Conservation (phyloP, 1,139 yeast species). For the Pichia sp. region DNA sequence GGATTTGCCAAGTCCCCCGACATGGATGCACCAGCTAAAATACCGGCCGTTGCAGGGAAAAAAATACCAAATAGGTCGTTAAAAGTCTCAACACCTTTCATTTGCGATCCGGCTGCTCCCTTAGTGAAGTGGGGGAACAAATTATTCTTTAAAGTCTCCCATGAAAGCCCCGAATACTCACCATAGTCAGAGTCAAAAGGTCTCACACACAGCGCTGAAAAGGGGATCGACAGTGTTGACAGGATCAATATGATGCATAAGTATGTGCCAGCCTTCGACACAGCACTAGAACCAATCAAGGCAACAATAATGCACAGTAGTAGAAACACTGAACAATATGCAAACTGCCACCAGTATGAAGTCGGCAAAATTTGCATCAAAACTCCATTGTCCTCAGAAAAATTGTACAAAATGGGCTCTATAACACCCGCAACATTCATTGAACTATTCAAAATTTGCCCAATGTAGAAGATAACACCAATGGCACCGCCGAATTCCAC, state of each 20-base stretch:
- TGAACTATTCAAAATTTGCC: constrained; percentile 71
- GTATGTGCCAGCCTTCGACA: constrained; percentile 77
- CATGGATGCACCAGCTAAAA: constrained; percentile 98
- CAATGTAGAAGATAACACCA: constrained; percentile 71
- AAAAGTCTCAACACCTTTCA: constrained; percentile 65
- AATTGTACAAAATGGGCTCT: constrained; percentile 68
- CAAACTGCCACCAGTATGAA: constrained; percentile 50
- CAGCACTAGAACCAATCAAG: constrained; percentile 75
- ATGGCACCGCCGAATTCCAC: constrained; percentile 85
- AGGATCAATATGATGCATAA: constrained; percentile 63
- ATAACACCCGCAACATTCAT: constrained; percentile 77
- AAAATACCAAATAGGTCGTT: constrained; percentile 86
- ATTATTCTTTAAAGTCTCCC: constrained; percentile 61
- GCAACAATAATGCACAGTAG: constrained; percentile 74
- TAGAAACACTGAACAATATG: constrained; percentile 51
- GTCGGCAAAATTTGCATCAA: constrained; percentile 51
- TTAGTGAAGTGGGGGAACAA: constrained; percentile 74
- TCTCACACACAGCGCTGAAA: constrained; percentile 61
- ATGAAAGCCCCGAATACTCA: constrained; percentile 69
- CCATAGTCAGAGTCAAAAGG: constrained; percentile 54
- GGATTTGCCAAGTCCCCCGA: constrained; percentile 90
- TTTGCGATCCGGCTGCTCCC: constrained; percentile 88
- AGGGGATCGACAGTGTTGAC: constrained; percentile 78
- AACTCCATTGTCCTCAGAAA: constrained; percentile 56
- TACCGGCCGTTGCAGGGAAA: constrained; percentile 98